Evolutionary conservation across 257 asterid species (phyloP), one percentile per base, ranked within the genome.

Genomic region (Penstemon newberryi): DNA sequence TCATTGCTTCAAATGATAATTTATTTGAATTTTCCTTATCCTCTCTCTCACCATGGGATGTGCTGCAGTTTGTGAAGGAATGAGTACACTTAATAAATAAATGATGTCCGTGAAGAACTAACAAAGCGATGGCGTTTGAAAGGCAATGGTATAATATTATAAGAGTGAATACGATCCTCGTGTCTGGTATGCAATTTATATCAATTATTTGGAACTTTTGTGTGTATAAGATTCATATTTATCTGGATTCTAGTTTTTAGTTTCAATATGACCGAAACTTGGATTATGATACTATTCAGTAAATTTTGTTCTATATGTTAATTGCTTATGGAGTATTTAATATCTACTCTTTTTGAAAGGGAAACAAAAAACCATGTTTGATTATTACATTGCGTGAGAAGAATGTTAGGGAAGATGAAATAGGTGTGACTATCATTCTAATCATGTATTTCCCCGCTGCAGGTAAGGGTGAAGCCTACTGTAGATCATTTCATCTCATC

Each of bases 381-480:
- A 10, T 5, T 33, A 18, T 56, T 25, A 39, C 40, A 25, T 50
- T 70, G 49, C 36, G 59, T 45, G 15, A 6, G 43, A 39, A 43
- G 55, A 45, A 41, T 60, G 36, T 60, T 63, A 57, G 7, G 11
- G 37, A 46, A 12, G 52, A 39, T 51, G 5, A 18, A 45, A 25
- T 39, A 39, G 51, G 11, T 15, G 36, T 62, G 18, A 3, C 33
- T 36, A 41, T 56, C 56, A 72, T 56, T 49, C 9, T 51, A 36
- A 67, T 53, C 6, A 41, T 39, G 44, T 19, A 9, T n/a, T 68
- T 5, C 5, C 9, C 41, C 13, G 5, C 69, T 69, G 44, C 70
- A 75, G 75, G 72, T 33, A 18, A 47, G 40, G 4, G 13, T 18
- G 33, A 60, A 57, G 39, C 40, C 18, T 65, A 42, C 57, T 55